phyloP scores from a whole-genome alignment of 352 stramenopile species.

The Pythium graminicola region DNA sequence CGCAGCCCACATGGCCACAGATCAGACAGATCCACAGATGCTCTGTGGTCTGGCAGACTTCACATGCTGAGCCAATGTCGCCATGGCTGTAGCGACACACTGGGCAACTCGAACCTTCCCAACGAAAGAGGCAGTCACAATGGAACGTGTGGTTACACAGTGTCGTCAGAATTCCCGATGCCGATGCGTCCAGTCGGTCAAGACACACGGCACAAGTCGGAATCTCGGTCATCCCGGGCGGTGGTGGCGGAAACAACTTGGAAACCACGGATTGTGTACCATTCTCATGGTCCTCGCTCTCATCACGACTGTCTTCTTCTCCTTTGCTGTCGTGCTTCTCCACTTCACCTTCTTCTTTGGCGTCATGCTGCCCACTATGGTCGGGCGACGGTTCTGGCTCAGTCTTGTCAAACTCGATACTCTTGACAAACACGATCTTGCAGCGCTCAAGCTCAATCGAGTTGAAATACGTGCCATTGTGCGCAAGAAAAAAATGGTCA shows the following conservation, averaged over 20 bases:
- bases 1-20: slow-evolving; percentile 94
- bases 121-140: slow-evolving; percentile 93
- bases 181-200: slow-evolving; percentile 80
- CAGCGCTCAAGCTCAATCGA: slow-evolving; percentile 88
- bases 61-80: slow-evolving; percentile 89
- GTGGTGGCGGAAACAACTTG: slow-evolving; percentile 54
- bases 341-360: slow-evolving; percentile 13
- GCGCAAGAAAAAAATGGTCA: slow-evolving; percentile 81
- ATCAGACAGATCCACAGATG: slow-evolving; percentile 97
- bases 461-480: slow-evolving; percentile 90
- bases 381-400: slow-evolving; percentile 18
- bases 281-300: slow-evolving; percentile 15
- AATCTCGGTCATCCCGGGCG: slow-evolving; percentile 80
- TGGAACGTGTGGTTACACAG: slow-evolving; percentile 98
- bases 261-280: slow-evolving; percentile 5
- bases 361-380: not conserved
- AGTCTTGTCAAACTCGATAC: slow-evolving; percentile 77
- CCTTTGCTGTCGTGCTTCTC: slow-evolving; percentile 12
- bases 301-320: not conserved
- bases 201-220: slow-evolving; percentile 90
- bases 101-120: slow-evolving; percentile 93
- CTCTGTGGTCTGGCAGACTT: slow-evolving; percentile 90
- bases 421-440: slow-evolving; percentile 87
- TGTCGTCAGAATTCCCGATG: slow-evolving; percentile 92
- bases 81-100: slow-evolving; percentile 96